Evolutionary conservation across 306 rosid genomes (phyloP).

Genomic region (Amphicarpaea edgeworthii): DNA sequence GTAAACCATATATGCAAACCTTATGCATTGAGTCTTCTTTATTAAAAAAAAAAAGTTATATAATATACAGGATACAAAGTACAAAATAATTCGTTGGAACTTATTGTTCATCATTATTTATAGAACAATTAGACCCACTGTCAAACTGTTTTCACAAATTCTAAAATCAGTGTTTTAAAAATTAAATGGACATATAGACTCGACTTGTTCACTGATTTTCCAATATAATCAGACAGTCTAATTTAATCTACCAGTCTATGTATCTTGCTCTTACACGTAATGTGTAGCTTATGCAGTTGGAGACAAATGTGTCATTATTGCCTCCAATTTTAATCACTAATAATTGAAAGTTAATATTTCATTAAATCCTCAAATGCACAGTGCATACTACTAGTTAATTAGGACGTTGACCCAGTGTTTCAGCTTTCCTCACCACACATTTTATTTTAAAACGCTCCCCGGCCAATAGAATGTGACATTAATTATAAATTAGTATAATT

Average conservation of each 20-base stretch:
- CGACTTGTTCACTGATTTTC: neutral
- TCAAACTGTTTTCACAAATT: neutral
- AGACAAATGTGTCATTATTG: conserved; percentile 1
- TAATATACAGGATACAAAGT: too few species aligned
- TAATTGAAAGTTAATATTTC: neutral
- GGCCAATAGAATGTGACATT: neutral
- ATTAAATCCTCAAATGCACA: neutral
- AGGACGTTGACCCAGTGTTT: neutral
- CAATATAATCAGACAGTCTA: neutral
- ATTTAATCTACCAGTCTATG: neutral
- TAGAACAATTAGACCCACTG: neutral
- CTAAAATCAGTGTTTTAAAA: neutral
- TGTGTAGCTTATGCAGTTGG: neutral
- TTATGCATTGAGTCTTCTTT: too few species aligned
- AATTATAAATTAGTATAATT: neutral
- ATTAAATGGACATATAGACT: neutral
- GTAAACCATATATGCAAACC: too few species aligned
- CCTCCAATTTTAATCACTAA: conserved; percentile 3
- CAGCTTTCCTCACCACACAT: neutral
- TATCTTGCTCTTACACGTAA: neutral
- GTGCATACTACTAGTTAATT: neutral
- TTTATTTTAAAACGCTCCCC: neutral
- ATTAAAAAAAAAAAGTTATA: too few species aligned
- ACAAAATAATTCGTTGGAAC: too few species aligned
- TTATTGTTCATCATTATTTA: neutral